A percentile compares a stretch with the other conserved stretches of the same genome.
Conservation (phyloP, 371 early-diverging fungal genomes). For the Choanephora cucurbitarum region DNA sequence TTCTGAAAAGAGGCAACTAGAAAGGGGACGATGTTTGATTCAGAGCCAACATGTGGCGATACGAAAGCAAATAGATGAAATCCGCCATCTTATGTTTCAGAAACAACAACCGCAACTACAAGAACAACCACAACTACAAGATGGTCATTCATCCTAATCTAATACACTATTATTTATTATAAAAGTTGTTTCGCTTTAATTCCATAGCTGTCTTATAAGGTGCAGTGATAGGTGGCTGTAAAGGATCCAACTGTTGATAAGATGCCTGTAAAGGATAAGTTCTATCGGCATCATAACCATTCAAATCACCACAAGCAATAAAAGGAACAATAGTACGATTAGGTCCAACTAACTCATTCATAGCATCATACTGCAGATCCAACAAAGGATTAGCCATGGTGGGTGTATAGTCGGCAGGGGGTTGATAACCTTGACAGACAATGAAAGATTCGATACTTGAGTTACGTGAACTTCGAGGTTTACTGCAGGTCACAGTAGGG, state of each 20-base stretch:
- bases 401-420: slow-evolving; percentile 82
- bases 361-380: slow-evolving; percentile 68
- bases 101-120: too few relatives aligned
- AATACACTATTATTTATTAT: slow-evolving; percentile 35
- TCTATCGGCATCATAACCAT: slow-evolving; percentile 83
- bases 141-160: too few relatives aligned
- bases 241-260: slow-evolving; percentile 70
- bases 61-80: slow-evolving; percentile 19
- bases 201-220: slow-evolving; percentile 88
- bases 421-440: slow-evolving; percentile 87
- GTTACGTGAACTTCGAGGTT: slow-evolving; percentile 95
- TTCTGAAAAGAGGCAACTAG: slow-evolving; percentile 77
- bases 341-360: slow-evolving; percentile 68
- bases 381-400: slow-evolving; percentile 89
- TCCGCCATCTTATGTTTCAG: slow-evolving; percentile 27
- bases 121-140: too few relatives aligned
- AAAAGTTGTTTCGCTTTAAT: slow-evolving; percentile 77
- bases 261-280: slow-evolving; percentile 73
- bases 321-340: slow-evolving; percentile 88
- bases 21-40: slow-evolving; percentile 64
- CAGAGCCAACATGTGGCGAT: slow-evolving; percentile 17
- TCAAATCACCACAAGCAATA: slow-evolving; percentile 89
- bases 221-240: slow-evolving; percentile 88
- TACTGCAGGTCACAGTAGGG: slow-evolving; percentile 83
- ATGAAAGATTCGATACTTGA: slow-evolving; percentile 94